These are phyloP conservation scores for Trichoderma koningii DNA, from an alignment of 2,329 filamentous ascomycete species.

Conservation along the genomic window DNA sequence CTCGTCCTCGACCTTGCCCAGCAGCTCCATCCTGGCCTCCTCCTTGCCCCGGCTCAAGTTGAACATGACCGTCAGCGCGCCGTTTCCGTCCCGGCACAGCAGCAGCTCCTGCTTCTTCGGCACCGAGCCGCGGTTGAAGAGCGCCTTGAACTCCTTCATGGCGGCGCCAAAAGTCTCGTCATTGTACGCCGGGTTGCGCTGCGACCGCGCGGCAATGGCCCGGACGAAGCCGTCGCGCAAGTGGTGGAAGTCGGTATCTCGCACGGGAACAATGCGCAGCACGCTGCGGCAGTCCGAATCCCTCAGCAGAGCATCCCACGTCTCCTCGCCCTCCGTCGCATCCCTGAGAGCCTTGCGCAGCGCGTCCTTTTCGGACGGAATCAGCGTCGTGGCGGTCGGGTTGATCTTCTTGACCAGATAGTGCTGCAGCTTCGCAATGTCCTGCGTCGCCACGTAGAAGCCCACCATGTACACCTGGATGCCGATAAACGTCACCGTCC, in stretches of 20 bases:
- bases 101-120: conserved; percentile 79
- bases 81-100: conserved; percentile 66
- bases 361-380: conserved; percentile 76
- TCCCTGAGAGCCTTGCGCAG: conserved; percentile 72
- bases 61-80: conserved; percentile 68
- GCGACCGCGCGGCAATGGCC: conserved; percentile 73
- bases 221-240: conserved; percentile 88
- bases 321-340: conserved; percentile 64
- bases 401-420: conserved; percentile 76
- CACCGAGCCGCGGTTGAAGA: conserved; percentile 81
- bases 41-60: conserved; percentile 59
- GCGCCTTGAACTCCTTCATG: conserved; percentile 73
- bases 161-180: conserved; percentile 76
- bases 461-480: conserved; percentile 96
- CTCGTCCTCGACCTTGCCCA: conserved; percentile 78
- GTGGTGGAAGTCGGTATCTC: conserved; percentile 92
- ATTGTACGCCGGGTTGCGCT: conserved; percentile 56
- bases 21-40: conserved; percentile 48
- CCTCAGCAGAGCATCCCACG: conserved; percentile 73
- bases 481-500: conserved; percentile 84
- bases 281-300: conserved; percentile 70
- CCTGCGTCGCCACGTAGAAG: conserved; percentile 82
- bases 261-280: conserved; percentile 83
- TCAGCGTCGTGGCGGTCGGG: conserved; percentile 76
- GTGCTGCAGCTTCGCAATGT: conserved; percentile 78